These are phyloP conservation scores for Exophiala sp. DNA, from an alignment of 2,329 filamentous ascomycete species.

Conservation along the genomic window DNA sequence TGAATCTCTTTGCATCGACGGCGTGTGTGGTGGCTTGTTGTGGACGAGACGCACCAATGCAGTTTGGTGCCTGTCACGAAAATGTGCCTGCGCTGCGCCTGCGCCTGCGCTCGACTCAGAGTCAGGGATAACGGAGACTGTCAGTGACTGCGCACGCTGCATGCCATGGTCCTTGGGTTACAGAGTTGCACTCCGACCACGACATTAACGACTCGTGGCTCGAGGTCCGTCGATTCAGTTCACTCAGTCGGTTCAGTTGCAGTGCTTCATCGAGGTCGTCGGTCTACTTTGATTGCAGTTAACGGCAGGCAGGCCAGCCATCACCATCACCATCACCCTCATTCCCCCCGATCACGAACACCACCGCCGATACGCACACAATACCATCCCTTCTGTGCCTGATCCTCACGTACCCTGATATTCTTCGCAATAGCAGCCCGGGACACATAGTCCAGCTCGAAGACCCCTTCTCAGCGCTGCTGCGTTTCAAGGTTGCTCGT, in stretches of 20 bases:
- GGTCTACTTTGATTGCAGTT: neutral
- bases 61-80: conserved; percentile 12
- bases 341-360: neutral
- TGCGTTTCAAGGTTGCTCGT: neutral
- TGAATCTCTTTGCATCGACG: neutral
- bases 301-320: neutral
- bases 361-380: neutral
- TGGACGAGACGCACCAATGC: conserved; percentile 5
- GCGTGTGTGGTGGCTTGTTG: conserved; percentile 5
- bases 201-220: too few relatives aligned
- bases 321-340: neutral
- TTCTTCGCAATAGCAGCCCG: neutral
- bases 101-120: neutral
- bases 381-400: neutral
- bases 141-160: too few relatives aligned
- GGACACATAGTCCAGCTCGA: neutral
- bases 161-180: too few relatives aligned
- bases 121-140: neutral
- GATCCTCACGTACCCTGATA: neutral
- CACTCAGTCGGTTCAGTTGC: too few relatives aligned
- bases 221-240: neutral
- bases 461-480: neutral
- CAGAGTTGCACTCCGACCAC: neutral
- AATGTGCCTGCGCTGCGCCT: conserved; percentile 4
- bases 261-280: too few relatives aligned